These are phyloP conservation scores for Lodderomyces orthopsilosis DNA, from an alignment of 1,139 yeast species.

Conservation along the genomic window DNA sequence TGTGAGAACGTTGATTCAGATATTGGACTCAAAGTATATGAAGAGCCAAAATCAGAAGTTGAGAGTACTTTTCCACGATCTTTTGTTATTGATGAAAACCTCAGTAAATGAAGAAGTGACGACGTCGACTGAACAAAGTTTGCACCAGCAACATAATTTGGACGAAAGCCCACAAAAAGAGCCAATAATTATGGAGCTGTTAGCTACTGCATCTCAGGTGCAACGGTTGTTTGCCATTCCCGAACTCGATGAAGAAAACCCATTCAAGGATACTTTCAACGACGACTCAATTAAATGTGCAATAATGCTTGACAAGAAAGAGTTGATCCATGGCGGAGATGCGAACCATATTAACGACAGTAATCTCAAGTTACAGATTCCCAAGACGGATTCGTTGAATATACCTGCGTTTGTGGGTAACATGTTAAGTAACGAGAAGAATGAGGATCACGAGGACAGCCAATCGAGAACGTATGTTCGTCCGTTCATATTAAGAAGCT, in stretches of 20 bases:
- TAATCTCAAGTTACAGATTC: constrained; percentile 23
- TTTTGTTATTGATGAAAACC: constrained; percentile 54
- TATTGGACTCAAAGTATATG: constrained; percentile 45
- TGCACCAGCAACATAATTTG: not conserved
- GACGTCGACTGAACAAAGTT: constrained; percentile 5
- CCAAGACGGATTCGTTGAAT: constrained; percentile 17
- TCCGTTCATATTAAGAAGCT: constrained; percentile 37
- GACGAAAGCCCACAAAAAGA: not conserved
- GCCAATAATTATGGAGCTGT: not conserved
- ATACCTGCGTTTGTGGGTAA: constrained; percentile 14
- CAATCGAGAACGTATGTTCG: constrained; percentile 6
- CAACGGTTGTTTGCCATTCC: constrained; percentile 32
- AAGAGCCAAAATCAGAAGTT: constrained; percentile 44
- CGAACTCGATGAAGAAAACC: constrained; percentile 29
- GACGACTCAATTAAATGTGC: constrained; percentile 24
- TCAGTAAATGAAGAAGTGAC: constrained; percentile 24
- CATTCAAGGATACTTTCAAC: constrained; percentile 23
- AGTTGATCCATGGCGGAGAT: constrained; percentile 35
- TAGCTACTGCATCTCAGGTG: constrained; percentile 13
- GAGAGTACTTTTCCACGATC: constrained; percentile 60
- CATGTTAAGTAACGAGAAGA: constrained; percentile 2
- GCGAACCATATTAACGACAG: constrained; percentile 29
- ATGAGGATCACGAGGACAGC: constrained; percentile 2
- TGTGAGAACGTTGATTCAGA: constrained; percentile 41
- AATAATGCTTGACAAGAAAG: constrained; percentile 34